Evolutionary conservation across 805 yeast genomes (phyloP).

Genomic region (Cyberlindnera meyerae): DNA sequence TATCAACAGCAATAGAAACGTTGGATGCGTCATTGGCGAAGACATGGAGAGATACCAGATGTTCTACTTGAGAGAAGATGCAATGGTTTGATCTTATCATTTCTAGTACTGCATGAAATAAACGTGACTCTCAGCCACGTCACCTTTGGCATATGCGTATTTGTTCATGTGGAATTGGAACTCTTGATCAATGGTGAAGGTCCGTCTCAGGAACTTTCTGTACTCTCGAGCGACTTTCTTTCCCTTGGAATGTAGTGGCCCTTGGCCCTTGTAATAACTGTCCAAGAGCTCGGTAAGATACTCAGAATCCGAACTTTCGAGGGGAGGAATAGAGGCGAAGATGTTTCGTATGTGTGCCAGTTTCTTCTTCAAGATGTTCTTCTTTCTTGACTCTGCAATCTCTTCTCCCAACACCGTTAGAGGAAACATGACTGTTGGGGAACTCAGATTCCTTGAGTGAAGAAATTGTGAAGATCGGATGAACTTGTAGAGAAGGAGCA

Average conservation of each 20-base stretch:
- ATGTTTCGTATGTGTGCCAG: constrained; percentile 17
- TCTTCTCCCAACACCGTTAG: constrained; percentile 18
- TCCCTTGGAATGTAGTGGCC: neutral
- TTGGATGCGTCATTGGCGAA: constrained; percentile 36
- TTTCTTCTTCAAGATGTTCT: constrained; percentile 20
- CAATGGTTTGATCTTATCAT: too few relatives aligned
- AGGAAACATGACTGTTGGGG: constrained; percentile 19
- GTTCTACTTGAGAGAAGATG: constrained; percentile 6
- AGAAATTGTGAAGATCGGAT: constrained; percentile 7
- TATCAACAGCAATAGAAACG: constrained; percentile 24
- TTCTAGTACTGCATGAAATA: constrained; percentile 5
- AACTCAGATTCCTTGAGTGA: constrained; percentile 17
- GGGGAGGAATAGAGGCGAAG: constrained; percentile 18
- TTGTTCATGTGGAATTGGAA: constrained; percentile 14
- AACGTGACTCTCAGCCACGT: constrained; percentile 3
- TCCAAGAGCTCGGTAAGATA: constrained; percentile 17
- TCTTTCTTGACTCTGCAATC: constrained; percentile 16
- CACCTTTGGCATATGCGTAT: constrained; percentile 17
- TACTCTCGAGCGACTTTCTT: constrained; percentile 17
- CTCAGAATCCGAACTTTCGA: constrained; percentile 13
- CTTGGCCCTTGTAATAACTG: constrained; percentile 1
- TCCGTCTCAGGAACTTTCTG: constrained; percentile 21
- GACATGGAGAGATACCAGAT: constrained; percentile 26
- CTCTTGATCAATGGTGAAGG: constrained; percentile 17
- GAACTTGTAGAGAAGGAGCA: constrained; percentile 18